Base-by-base conservation (phyloP, 139 green algal genomes). In the Chlamydomonas incerta region DNA sequence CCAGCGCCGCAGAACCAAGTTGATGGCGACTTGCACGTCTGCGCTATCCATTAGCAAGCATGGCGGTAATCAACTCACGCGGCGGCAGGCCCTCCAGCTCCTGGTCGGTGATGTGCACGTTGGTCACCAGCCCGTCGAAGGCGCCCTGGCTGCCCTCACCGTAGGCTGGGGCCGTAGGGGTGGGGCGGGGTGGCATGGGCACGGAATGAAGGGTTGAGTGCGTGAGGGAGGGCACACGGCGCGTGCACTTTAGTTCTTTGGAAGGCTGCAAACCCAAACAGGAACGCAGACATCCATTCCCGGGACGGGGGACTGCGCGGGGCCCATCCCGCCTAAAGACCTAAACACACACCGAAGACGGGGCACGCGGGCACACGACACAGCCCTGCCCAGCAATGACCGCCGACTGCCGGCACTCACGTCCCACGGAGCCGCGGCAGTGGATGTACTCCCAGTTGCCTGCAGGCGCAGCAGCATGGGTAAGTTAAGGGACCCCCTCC, bases 401-500 rank as follows among this genome's bases (percentile, higher is more conserved):
- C 5, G 70, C 4, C 26, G 35, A 15, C 15, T 21, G 68, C 14
- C 15, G 0, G 57, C 4, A 89, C 86, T 81, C 47, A 85, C 86
- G 52, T 5, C 81, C 82, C 11, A 24, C 47, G 0, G 67, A 41
- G 14, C 90, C 90, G 21, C 90, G 74, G 90, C 90, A 93, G 80
- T 92, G 88, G 63, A 93, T 87, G 75, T 91, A 90, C 73, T 91
- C 75, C 88, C 88, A 93, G 67, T 92, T 91, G 47, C 90, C 90
- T 50, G 41, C 41, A 8, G 41, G 41, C 41, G 41, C n/a, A n/a
- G n/a, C n/a, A 8, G 41, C 41, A 50, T 50, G 41, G 41, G n/a
- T n/a, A n/a, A n/a, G n/a, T n/a, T n/a, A n/a, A n/a, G n/a, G n/a
- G n/a, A n/a, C n/a, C n/a, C n/a, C 41, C 41, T 13, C 41, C 41